Percentiles rank a stretch among this genome's conserved stretches.
Conservation (phyloP, 2,329 filamentous ascomycete species). For the Sodiomyces alkalinus region DNA sequence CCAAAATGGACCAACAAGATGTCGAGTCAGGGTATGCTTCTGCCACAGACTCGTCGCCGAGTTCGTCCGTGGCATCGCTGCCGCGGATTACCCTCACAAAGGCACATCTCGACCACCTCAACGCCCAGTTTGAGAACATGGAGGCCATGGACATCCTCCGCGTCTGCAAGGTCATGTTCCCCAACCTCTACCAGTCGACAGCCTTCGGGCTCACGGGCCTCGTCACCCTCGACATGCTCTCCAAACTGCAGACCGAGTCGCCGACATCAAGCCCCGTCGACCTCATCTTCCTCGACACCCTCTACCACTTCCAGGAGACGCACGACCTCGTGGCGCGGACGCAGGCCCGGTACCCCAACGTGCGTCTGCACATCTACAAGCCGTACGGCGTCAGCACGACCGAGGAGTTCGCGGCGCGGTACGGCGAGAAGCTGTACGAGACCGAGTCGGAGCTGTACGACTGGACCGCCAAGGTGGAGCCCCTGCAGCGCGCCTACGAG, state of each 20-base stretch:
- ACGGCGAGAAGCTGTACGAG: conserved; percentile 77
- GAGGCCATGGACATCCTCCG: conserved; percentile 80
- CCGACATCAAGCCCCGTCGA: conserved; percentile 45
- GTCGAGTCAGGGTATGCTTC: conserved; percentile 77
- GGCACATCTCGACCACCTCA: conserved; percentile 79
- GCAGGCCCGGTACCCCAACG: conserved; percentile 58
- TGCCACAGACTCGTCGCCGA: conserved; percentile 12
- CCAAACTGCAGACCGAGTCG: conserved; percentile 51
- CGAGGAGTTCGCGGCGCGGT: conserved; percentile 65
- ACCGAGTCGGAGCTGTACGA: conserved; percentile 81
- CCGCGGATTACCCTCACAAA: conserved; percentile 76
- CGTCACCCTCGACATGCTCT: conserved; percentile 73
- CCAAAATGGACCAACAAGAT: conserved; percentile 27
- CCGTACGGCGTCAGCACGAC: conserved; percentile 59
- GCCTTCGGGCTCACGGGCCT: conserved; percentile 72
- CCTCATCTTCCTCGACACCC: conserved; percentile 69
- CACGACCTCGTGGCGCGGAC: conserved; percentile 60
- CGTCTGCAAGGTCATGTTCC: conserved; percentile 84
- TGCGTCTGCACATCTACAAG: conserved; percentile 80
- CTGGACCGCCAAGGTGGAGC: conserved; percentile 95
- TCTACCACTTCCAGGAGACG: conserved; percentile 72
- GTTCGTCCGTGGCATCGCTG: conserved; percentile 45
- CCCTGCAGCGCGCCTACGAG: conserved; percentile 77
- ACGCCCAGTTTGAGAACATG: conserved; percentile 75
- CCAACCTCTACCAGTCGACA: conserved; percentile 75